phyloP scores from a whole-genome alignment of 1,139 yeast species.

The Debaryomycetaceae sp. region DNA sequence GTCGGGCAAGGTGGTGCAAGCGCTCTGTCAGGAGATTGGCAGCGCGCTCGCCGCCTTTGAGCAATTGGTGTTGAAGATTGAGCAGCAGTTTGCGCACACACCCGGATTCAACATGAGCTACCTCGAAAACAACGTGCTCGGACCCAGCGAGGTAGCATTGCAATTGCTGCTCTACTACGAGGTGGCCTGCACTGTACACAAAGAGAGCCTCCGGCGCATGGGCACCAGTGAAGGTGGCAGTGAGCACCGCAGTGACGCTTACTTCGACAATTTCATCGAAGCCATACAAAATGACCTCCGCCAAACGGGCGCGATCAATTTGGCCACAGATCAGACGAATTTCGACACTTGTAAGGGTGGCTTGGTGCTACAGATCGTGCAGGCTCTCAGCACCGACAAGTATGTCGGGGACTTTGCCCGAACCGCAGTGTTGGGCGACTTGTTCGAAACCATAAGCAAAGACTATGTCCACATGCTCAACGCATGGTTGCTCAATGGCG shows the following conservation, averaged over 20 bases:
- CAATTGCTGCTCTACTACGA: constrained; percentile 54
- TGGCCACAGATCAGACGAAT: constrained; percentile 49
- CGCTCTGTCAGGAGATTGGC: constrained; percentile 60
- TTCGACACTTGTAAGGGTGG: constrained; percentile 67
- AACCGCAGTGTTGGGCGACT: constrained; percentile 41
- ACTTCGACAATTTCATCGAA: constrained; percentile 32
- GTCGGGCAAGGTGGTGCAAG: constrained; percentile 73
- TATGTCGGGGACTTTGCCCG: constrained; percentile 67
- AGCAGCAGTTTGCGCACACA: constrained; percentile 47
- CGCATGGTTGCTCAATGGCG: constrained; percentile 74
- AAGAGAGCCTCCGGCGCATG: constrained; percentile 20
- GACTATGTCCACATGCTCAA: constrained; percentile 70
- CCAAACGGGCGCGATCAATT: constrained; percentile 41
- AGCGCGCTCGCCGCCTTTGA: constrained; percentile 47
- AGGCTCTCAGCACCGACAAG: constrained; percentile 44
- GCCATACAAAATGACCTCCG: constrained; percentile 39
- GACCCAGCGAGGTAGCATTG: constrained; percentile 27
- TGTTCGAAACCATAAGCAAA: constrained; percentile 57
- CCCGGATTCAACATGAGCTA: constrained; percentile 29
- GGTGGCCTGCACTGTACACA: constrained; percentile 44
- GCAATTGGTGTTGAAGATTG: constrained; percentile 46
- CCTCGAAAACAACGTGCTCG: constrained; percentile 23
- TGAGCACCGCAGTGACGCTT: constrained; percentile 16
- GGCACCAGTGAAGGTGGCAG: constrained; percentile 1
- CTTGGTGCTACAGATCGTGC: constrained; percentile 56